Evolutionary conservation across 345 rosid genomes (phyloP).

Genomic region (Linum trigynum): DNA sequence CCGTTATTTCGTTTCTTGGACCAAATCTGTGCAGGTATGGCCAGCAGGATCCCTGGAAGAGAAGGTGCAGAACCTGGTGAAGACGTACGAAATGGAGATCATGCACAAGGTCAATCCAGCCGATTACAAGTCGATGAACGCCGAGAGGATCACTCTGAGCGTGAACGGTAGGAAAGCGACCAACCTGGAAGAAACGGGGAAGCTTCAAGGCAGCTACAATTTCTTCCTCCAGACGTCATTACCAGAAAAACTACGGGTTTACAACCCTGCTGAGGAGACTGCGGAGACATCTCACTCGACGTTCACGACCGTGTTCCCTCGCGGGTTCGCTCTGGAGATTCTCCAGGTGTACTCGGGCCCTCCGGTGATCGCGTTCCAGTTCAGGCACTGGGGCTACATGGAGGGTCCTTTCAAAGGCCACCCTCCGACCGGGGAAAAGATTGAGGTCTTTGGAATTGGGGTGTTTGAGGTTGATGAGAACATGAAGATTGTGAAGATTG

Average conservation of each 20-base stretch:
- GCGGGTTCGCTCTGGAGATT: constrained; percentile 2
- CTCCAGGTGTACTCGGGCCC: background rate
- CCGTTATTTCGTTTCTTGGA: background rate
- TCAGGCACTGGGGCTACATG: constrained; percentile 6
- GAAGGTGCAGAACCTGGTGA: constrained; percentile 15
- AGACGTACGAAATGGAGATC: constrained; percentile 14
- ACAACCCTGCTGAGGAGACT: background rate
- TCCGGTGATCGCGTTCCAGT: background rate
- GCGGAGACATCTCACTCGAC: background rate
- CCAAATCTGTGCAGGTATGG: background rate
- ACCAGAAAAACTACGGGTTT: background rate
- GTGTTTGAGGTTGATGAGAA: background rate
- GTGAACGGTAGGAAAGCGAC: background rate
- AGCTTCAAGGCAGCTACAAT: background rate
- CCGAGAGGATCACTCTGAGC: background rate
- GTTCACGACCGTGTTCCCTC: background rate
- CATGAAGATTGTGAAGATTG: background rate
- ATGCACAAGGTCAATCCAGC: constrained; percentile 5
- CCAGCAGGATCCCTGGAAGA: constrained; percentile 6
- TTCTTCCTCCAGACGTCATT: background rate
- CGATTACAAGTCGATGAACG: constrained; percentile 10
- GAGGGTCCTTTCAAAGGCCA: background rate
- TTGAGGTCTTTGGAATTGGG: background rate
- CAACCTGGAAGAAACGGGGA: background rate
- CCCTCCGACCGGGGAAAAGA: background rate